These are phyloP conservation scores for Colletotrichum aenigma DNA, from an alignment of 2,329 filamentous ascomycete species.

Conservation along the genomic window DNA sequence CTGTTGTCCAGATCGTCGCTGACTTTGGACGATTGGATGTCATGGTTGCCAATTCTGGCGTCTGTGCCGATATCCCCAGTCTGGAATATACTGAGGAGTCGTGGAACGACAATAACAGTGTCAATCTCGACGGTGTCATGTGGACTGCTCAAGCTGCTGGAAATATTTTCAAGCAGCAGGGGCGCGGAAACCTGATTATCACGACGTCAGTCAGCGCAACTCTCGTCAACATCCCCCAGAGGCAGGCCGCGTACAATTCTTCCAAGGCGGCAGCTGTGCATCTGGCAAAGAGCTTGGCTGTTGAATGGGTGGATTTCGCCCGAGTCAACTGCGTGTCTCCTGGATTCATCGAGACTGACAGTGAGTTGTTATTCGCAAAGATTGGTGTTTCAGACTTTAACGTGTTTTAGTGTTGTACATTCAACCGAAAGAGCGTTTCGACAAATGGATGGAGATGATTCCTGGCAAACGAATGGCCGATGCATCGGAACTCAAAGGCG, in stretches of 20 bases:
- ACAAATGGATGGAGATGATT: constrained; percentile 22
- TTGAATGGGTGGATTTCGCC: constrained; percentile 47
- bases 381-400: not conserved
- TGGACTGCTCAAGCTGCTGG: constrained; percentile 28
- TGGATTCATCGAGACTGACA: constrained; percentile 21
- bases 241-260: constrained; percentile 45
- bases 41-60: constrained; percentile 33
- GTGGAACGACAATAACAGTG: constrained; percentile 27
- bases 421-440: constrained; percentile 21
- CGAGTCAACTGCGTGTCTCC: constrained; percentile 45
- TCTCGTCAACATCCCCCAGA: constrained; percentile 27
- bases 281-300: constrained; percentile 41
- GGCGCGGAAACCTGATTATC: constrained; percentile 28
- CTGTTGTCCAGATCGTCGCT: not conserved
- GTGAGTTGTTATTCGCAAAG: not conserved
- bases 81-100: constrained; percentile 29
- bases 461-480: constrained; percentile 21
- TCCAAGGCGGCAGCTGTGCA: constrained; percentile 46
- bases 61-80: constrained; percentile 24
- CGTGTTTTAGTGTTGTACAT: not conserved
- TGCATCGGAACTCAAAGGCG: constrained; percentile 23
- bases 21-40: constrained; percentile 18
- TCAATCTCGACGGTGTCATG: constrained; percentile 32
- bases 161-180: constrained; percentile 22
- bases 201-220: constrained; percentile 19